Conservation (phyloP, 1,284 basidiomycete genomes). For the Cystobasidiaceae sp. region DNA sequence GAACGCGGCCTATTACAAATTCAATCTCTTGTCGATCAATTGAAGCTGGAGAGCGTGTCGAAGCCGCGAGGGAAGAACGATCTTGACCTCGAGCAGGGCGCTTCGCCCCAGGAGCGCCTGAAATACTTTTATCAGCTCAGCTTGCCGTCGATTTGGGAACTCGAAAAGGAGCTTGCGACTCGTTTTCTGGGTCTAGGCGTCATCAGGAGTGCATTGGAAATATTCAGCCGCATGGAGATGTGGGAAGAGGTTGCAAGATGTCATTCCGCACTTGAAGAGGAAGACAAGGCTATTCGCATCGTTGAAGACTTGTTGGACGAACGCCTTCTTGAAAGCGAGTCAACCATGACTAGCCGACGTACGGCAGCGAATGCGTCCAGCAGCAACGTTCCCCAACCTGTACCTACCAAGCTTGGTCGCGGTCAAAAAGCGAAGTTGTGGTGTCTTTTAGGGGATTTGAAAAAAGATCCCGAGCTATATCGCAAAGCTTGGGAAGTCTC, state of each 20-base stretch:
- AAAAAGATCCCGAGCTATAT: slow-evolving; percentile 67
- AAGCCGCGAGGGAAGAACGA: background rate
- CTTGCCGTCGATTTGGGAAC: slow-evolving; percentile 81
- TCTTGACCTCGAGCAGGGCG: slow-evolving; percentile 51
- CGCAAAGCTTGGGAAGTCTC: slow-evolving; percentile 79
- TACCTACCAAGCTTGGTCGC: slow-evolving; percentile 51
- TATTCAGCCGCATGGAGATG: slow-evolving; percentile 89
- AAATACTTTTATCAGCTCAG: slow-evolving; percentile 71
- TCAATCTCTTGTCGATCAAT: slow-evolving; percentile 83
- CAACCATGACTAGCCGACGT: slow-evolving; percentile 55
- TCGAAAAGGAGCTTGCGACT: slow-evolving; percentile 78
- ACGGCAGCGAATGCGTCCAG: slow-evolving; percentile 52
- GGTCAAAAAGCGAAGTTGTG: slow-evolving; percentile 83
- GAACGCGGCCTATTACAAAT: slow-evolving; percentile 84
- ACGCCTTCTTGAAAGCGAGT: slow-evolving; percentile 70
- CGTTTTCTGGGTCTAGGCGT: slow-evolving; percentile 78
- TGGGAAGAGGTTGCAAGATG: slow-evolving; percentile 92
- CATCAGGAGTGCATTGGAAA: slow-evolving; percentile 76
- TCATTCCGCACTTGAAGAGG: slow-evolving; percentile 70
- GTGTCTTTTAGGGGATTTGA: slow-evolving; percentile 92
- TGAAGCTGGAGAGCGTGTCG: slow-evolving; percentile 37
- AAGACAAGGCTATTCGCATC: slow-evolving; percentile 67
- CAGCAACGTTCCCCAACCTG: slow-evolving; percentile 42
- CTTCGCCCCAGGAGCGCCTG: slow-evolving; percentile 57
- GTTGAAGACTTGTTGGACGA: slow-evolving; percentile 80